Conservation (phyloP, 371 early-diverging fungal genomes). For the Mortierella sp. region DNA sequence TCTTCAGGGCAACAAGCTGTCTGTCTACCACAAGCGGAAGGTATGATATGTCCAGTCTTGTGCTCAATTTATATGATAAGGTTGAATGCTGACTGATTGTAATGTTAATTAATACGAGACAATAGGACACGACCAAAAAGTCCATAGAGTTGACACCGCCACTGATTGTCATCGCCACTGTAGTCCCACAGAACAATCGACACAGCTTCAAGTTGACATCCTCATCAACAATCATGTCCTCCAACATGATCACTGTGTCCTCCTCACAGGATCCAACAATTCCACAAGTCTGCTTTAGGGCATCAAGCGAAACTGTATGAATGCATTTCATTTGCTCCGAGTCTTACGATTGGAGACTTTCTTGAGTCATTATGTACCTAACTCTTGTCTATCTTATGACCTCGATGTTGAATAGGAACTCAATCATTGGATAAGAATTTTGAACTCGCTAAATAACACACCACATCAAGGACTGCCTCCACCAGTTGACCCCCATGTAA, state of each 20-base stretch:
- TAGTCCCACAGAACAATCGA: slow-evolving; percentile 21
- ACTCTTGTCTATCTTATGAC: background rate
- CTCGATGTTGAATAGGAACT: slow-evolving; percentile 25
- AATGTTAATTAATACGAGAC: background rate
- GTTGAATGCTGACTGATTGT: too few species aligned
- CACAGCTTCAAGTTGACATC: slow-evolving; percentile 23
- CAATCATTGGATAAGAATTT: slow-evolving; percentile 47
- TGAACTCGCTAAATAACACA: slow-evolving; percentile 34
- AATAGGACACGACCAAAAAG: slow-evolving; percentile 41
- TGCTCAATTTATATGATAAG: too few species aligned
- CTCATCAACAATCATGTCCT: slow-evolving; percentile 22
- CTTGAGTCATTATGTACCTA: background rate
- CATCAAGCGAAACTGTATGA: slow-evolving; percentile 47
- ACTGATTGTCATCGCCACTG: slow-evolving; percentile 16
- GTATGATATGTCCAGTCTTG: slow-evolving; percentile 8
- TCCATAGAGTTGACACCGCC: slow-evolving; percentile 24
- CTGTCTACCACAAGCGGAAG: slow-evolving; percentile 39
- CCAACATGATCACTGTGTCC: slow-evolving; percentile 33
- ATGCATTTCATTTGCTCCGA: background rate
- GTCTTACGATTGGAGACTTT: background rate
- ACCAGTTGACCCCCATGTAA: slow-evolving; percentile 8
- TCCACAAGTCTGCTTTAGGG: slow-evolving; percentile 43
- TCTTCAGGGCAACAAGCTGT: slow-evolving; percentile 37
- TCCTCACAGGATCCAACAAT: slow-evolving; percentile 26
- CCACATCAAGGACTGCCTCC: slow-evolving; percentile 9